Evolutionary conservation across 2,329 filamentous ascomycete genomes (phyloP).

Genomic region (Fusarium redolens): DNA sequence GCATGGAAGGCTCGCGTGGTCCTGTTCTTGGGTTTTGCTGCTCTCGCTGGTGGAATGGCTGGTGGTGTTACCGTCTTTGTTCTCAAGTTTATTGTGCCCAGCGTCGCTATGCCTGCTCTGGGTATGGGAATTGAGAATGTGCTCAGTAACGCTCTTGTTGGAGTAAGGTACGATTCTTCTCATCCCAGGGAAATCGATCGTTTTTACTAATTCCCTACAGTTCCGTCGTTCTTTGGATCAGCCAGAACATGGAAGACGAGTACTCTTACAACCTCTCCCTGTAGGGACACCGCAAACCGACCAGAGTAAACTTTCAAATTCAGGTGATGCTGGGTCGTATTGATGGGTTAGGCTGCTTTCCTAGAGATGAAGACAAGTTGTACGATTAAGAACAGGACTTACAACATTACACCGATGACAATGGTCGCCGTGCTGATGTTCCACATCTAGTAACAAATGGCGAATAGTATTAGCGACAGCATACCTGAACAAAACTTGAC

Average conservation of each 20-base stretch:
- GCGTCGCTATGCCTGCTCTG: slow-evolving; percentile 68
- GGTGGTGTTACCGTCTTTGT: slow-evolving; percentile 76
- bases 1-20: slow-evolving; percentile 77
- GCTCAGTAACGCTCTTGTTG: slow-evolving; percentile 72
- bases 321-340: slow-evolving; percentile 8
- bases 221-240: slow-evolving; percentile 74
- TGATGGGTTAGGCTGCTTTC: slow-evolving; percentile 6
- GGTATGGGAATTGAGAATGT: slow-evolving; percentile 75
- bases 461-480: background rate
- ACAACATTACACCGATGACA: background rate
- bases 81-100: slow-evolving; percentile 70
- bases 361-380: slow-evolving; percentile 11
- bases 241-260: slow-evolving; percentile 79
- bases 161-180: slow-evolving; percentile 61
- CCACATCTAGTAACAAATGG: background rate
- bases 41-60: slow-evolving; percentile 74
- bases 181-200: background rate
- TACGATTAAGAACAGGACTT: slow-evolving; percentile 30
- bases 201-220: slow-evolving; percentile 50
- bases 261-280: slow-evolving; percentile 75
- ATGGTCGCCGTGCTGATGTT: slow-evolving; percentile 3
- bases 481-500: slow-evolving; percentile 3
- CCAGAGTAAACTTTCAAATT: slow-evolving; percentile 1
- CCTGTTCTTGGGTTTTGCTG: slow-evolving; percentile 74
- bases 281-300: slow-evolving; percentile 46